A percentile compares a stretch with the other conserved stretches of the same genome.
Evolutionary conservation across 1,284 basidiomycete genomes (phyloP).

Genomic region (Rhizoctonia solani): DNA sequence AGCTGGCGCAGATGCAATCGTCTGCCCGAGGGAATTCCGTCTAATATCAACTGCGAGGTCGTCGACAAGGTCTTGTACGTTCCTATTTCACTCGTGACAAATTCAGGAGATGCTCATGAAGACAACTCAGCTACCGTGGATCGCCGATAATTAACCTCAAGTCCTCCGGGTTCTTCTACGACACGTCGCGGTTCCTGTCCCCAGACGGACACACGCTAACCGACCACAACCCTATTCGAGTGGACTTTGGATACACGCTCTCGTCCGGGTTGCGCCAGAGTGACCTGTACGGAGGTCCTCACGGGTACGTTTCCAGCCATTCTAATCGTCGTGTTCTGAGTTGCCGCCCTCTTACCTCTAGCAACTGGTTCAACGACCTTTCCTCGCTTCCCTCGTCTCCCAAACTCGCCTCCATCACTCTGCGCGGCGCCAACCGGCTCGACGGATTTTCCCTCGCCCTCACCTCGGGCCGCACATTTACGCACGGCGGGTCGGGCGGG

Average conservation of each 20-base stretch:
- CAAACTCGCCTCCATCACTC: neutral
- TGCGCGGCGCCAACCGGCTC: neutral
- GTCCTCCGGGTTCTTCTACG: constrained; percentile 45
- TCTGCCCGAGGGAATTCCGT: constrained; percentile 46
- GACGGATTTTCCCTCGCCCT: neutral
- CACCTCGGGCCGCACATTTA: neutral
- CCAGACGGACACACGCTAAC: constrained; percentile 44
- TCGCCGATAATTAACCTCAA: constrained; percentile 43
- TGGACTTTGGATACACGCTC: too few relatives aligned
- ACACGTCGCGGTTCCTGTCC: constrained; percentile 46
- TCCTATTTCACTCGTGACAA: too few relatives aligned
- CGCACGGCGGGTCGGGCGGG: neutral
- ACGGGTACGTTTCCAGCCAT: neutral
- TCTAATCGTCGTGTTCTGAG: neutral
- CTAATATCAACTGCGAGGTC: constrained; percentile 46
- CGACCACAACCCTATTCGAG: constrained; percentile 49
- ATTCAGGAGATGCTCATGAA: neutral
- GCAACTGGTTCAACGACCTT: neutral
- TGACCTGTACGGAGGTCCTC: neutral
- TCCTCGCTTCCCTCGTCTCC: neutral
- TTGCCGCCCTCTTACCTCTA: neutral
- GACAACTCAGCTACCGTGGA: constrained; percentile 40
- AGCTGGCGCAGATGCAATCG: constrained; percentile 42
- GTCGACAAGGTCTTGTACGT: constrained; percentile 48
- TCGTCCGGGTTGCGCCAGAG: too few relatives aligned